Conservation (phyloP, 306 rosid genomes). For the Quercus variabilis region DNA sequence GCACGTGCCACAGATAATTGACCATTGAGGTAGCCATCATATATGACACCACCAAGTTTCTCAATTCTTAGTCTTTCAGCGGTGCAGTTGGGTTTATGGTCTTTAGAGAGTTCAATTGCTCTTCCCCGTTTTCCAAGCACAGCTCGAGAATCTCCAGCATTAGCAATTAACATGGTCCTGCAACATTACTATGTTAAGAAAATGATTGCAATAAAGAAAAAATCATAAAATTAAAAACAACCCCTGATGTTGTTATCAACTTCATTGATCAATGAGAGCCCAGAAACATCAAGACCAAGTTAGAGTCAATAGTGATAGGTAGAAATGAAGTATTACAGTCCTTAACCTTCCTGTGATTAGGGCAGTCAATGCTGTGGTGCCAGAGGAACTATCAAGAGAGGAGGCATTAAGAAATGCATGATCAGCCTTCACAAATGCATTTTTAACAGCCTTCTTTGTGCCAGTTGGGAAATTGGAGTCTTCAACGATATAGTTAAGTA, state of each 20-base stretch:
- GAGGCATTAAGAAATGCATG: slow-evolving; percentile 56
- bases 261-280: neutral
- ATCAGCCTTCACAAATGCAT: slow-evolving; percentile 56
- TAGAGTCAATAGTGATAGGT: neutral
- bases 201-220: neutral
- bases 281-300: neutral
- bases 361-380: slow-evolving; percentile 57
- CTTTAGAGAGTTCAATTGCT: slow-evolving; percentile 67
- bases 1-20: slow-evolving; percentile 70
- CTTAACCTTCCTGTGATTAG: slow-evolving; percentile 53
- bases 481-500: slow-evolving; percentile 46
- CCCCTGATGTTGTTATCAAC: neutral
- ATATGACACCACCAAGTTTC: slow-evolving; percentile 64
- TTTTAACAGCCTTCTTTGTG: slow-evolving; percentile 43
- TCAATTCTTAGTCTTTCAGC: slow-evolving; percentile 70
- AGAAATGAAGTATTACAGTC: neutral
- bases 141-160: slow-evolving; percentile 70
- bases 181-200: slow-evolving; percentile 6
- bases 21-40: slow-evolving; percentile 71
- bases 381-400: slow-evolving; percentile 57
- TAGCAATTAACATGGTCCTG: slow-evolving; percentile 56
- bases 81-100: slow-evolving; percentile 70
- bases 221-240: neutral
- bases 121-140: slow-evolving; percentile 62
- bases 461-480: slow-evolving; percentile 49